Percentiles rank a stretch among this genome's conserved stretches.
Evolutionary conservation across 805 yeast genomes (phyloP).

Genomic region (Spathaspora girioi): DNA sequence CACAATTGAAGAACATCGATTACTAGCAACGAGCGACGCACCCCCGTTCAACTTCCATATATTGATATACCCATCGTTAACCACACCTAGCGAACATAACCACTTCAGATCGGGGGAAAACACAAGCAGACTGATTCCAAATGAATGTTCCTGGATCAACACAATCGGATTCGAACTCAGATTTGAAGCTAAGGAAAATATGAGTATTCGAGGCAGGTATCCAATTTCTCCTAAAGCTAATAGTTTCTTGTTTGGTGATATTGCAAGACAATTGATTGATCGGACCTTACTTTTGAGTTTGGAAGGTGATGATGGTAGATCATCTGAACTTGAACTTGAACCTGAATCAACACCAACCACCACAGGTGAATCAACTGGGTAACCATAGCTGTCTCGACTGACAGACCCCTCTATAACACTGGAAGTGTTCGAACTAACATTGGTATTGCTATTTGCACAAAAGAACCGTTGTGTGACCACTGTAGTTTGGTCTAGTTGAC

Average conservation of each 20-base stretch:
- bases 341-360: background rate
- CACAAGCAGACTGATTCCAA: conserved; percentile 53
- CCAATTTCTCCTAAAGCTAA: conserved; percentile 73
- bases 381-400: background rate
- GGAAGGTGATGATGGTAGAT: conserved; percentile 11
- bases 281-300: conserved; percentile 42
- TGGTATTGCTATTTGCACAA: conserved; percentile 39
- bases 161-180: conserved; percentile 48
- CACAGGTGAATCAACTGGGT: background rate
- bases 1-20: conserved; percentile 60
- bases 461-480: conserved; percentile 43
- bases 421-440: background rate
- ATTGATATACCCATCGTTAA: conserved; percentile 65
- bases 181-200: conserved; percentile 55
- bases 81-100: conserved; percentile 61
- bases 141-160: conserved; percentile 57
- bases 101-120: conserved; percentile 58
- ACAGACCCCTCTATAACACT: background rate
- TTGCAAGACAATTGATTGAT: conserved; percentile 52
- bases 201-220: conserved; percentile 59
- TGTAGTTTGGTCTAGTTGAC: conserved; percentile 21
- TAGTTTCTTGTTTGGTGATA: conserved; percentile 50
- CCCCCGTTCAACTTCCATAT: conserved; percentile 46
- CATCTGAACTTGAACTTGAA: background rate
- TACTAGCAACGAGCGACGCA: conserved; percentile 37